Conservation (phyloP, 169 alveolate genomes). For the Plasmodium yoelii region DNA sequence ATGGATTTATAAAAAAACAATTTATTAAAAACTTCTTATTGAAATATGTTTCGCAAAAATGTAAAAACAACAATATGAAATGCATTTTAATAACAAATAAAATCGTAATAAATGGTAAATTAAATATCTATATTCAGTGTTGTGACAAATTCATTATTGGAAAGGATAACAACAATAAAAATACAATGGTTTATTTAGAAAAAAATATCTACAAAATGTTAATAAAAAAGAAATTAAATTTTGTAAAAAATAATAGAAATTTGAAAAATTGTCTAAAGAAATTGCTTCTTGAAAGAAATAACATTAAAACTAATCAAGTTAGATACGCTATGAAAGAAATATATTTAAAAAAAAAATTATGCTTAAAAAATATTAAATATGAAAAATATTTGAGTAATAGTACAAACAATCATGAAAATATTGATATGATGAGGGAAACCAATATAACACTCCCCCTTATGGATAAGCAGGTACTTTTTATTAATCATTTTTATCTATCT, state of each 20-base stretch:
- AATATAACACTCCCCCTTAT: too few relatives aligned
- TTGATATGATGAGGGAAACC: too few relatives aligned
- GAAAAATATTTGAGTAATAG: slow-evolving; percentile 4
- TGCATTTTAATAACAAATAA: slow-evolving; percentile 16
- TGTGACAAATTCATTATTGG: slow-evolving; percentile 15
- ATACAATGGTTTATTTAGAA: slow-evolving; percentile 7
- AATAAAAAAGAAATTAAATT: slow-evolving; percentile 14
- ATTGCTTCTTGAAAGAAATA: neutral
- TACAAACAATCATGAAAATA: neutral
- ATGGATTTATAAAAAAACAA: slow-evolving; percentile 19
- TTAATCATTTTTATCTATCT: too few relatives aligned
- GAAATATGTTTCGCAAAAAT: slow-evolving; percentile 10
- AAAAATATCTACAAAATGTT: slow-evolving; percentile 9
- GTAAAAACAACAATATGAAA: slow-evolving; percentile 15
- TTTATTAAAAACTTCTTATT: slow-evolving; percentile 18
- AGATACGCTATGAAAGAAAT: slow-evolving; percentile 22
- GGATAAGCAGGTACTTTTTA: too few relatives aligned
- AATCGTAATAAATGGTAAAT: slow-evolving; percentile 16
- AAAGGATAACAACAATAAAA: slow-evolving; percentile 19
- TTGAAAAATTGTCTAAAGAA: slow-evolving; percentile 7
- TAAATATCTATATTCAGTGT: slow-evolving; percentile 19
- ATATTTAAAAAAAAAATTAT: slow-evolving; percentile 11
- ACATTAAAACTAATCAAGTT: slow-evolving; percentile 8
- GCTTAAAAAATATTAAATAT: slow-evolving; percentile 4
- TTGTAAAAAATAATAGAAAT: slow-evolving; percentile 27